A percentile compares a stretch with the other conserved stretches of the same genome.
These are phyloP conservation scores for Caryopteris hybrid DNA, from an alignment of 305 asterid genomes.

Conservation along the genomic window DNA sequence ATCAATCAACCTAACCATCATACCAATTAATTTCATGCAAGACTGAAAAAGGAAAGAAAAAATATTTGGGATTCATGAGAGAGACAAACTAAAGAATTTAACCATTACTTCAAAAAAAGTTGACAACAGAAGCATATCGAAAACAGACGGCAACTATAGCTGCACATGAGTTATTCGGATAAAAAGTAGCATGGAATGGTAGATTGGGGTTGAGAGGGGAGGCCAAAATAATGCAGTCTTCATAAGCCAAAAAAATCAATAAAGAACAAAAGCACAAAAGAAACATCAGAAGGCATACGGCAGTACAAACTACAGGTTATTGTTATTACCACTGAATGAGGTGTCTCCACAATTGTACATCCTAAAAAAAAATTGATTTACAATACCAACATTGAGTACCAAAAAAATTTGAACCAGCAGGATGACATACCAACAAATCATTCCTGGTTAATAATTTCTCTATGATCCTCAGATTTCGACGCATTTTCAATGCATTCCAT, in stretches of 20 bases:
- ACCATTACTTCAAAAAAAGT: neutral
- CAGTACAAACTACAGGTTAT: neutral
- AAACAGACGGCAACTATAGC: neutral
- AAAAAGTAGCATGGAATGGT: neutral
- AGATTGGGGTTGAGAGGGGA: neutral
- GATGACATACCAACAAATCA: constrained; percentile 30
- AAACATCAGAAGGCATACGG: neutral
- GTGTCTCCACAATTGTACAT: no score
- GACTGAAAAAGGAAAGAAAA: neutral
- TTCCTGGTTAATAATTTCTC: constrained; percentile 27
- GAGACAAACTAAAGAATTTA: neutral
- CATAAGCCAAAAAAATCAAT: neutral
- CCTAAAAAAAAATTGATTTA: no score
- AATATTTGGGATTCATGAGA: neutral
- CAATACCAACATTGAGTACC: no score
- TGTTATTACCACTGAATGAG: neutral
- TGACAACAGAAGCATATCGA: neutral
- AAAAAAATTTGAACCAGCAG: neutral
- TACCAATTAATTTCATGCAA: neutral
- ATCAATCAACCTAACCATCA: neutral
- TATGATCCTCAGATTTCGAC: constrained; percentile 31
- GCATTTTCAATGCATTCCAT: constrained; percentile 45
- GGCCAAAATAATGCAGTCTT: no score
- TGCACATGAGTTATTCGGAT: neutral
- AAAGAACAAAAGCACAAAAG: neutral